phyloP scores from a whole-genome alignment of 1,139 yeast species.

The Scheffersomyces parashehatae region DNA sequence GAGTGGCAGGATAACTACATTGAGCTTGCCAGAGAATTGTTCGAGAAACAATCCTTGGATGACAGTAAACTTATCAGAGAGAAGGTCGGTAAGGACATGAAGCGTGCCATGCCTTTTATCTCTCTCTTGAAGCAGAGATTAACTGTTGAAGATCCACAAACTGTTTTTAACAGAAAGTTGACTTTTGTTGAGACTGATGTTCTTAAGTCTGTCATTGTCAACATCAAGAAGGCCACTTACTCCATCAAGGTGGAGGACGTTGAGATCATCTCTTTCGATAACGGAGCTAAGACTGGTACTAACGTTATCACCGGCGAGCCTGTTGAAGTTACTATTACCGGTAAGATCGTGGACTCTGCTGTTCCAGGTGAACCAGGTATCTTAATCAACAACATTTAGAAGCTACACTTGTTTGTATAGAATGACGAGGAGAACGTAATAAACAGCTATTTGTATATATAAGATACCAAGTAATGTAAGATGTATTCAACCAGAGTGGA shows the following conservation, averaged over 20 bases:
- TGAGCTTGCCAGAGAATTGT: conserved; percentile 77
- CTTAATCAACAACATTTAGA: conserved; percentile 58
- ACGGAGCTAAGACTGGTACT: conserved; percentile 61
- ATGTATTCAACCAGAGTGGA: too few species aligned
- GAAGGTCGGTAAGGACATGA: conserved; percentile 76
- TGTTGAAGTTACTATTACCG: conserved; percentile 59
- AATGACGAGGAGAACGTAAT: conserved; percentile 2
- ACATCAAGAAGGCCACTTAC: conserved; percentile 67
- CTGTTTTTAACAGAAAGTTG: conserved; percentile 85
- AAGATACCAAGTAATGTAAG: too few species aligned
- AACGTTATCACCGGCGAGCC: conserved; percentile 71
- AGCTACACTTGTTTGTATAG: not conserved
- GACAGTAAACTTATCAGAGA: conserved; percentile 63
- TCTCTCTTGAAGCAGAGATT: conserved; percentile 81
- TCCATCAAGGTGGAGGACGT: conserved; percentile 58
- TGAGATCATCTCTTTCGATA: conserved; percentile 55
- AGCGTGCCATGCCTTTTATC: conserved; percentile 97
- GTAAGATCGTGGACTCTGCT: conserved; percentile 78
- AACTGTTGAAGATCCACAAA: conserved; percentile 61
- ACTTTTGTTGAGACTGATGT: conserved; percentile 75
- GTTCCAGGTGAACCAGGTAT: conserved; percentile 95
- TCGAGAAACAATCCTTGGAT: conserved; percentile 59
- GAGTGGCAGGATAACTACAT: conserved; percentile 94
- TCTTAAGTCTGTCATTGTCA: conserved; percentile 55
- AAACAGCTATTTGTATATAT: not conserved